Evolutionary conservation across 371 early-diverging fungal species (phyloP), one percentile per base, ranked within the genome.

Genomic region (Circinella umbellata): DNA sequence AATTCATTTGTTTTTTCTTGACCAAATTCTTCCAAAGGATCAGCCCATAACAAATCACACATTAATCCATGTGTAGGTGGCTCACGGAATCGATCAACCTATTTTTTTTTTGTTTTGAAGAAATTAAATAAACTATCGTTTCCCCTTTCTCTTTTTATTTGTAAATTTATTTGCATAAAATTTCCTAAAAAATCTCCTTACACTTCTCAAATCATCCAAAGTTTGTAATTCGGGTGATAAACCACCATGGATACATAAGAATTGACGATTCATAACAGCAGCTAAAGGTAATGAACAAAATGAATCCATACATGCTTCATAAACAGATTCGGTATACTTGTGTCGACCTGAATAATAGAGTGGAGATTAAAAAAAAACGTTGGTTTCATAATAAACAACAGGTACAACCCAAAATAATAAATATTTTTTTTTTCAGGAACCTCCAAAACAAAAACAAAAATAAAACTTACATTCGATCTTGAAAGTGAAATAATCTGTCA

Each of bases 161-260:
- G 6, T 42, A 9, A 9, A 18, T 59, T 13, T 10, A 18, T 59
- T 8, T 14, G 11, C 42, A 61, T 61, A 11, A 51, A 42, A 2
- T 34, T 27, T 27, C 27, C 27, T 27, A 27, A 27, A 27, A 27
- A 27, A 1, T 14, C 47, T 66, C 57, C 80, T 68, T 78, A 90
- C 93, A 35, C 76, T 79, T 18, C 91, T 86, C 68, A 98, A 81
- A 76, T 98, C 95, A 72, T 96, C 93, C 55, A 95, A 80, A 65
- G 97, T 91, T 65, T 88, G 87, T 64, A 97, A 75, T 76, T 98
- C 94, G 8, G 99, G 99, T 0, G 98, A 98, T 46, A 99, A 83
- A 59, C 99, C 99, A 61, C 99, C 99, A 77, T 99, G 99, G 79
- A 99, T 93, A 82, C 99, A 99, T 46, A 99, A 81, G 73, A 98